Conservation (phyloP, 2,329 filamentous ascomycete species). For the Aspergillus alliaceus region DNA sequence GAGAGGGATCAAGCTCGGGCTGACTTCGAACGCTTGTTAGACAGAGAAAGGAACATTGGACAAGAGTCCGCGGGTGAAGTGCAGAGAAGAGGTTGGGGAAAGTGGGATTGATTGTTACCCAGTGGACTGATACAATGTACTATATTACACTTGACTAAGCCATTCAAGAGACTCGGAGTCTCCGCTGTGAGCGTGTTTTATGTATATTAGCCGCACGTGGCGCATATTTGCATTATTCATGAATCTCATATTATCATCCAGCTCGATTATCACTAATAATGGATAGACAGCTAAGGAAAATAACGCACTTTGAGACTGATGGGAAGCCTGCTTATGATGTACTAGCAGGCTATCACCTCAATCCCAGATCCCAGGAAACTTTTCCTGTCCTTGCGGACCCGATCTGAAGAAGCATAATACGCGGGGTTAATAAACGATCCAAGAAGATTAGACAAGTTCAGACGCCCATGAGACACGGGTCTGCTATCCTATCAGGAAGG, state of each 20-base stretch:
- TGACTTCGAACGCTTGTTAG: conserved; percentile 46
- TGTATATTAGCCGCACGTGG: not conserved
- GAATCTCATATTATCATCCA: not conserved
- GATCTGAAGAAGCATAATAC: conserved; percentile 10
- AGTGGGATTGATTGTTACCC: conserved; percentile 18
- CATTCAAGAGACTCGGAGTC: not conserved
- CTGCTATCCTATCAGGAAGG: conserved; percentile 3
- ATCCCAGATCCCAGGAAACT: not conserved
- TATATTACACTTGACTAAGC: not conserved
- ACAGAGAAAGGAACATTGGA: conserved; percentile 36
- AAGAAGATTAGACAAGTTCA: not conserved
- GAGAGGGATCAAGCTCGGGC: conserved; percentile 42
- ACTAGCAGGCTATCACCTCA: not conserved
- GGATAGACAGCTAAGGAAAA: not conserved
- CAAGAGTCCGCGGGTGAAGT: conserved; percentile 11
- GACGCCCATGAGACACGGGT: not conserved
- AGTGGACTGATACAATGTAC: not conserved
- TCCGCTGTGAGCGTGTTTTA: not conserved
- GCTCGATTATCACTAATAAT: not conserved
- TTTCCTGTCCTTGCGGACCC: conserved; percentile 16
- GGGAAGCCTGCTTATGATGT: not conserved
- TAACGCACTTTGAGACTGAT: not conserved
- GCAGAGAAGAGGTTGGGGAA: conserved; percentile 14
- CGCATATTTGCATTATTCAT: not conserved
- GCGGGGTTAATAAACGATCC: not conserved